Percentiles rank a stretch among this genome's conserved stretches.
phyloP scores from a whole-genome alignment of 169 alveolate species.

The Ichthyophthirius multifiliis region DNA sequence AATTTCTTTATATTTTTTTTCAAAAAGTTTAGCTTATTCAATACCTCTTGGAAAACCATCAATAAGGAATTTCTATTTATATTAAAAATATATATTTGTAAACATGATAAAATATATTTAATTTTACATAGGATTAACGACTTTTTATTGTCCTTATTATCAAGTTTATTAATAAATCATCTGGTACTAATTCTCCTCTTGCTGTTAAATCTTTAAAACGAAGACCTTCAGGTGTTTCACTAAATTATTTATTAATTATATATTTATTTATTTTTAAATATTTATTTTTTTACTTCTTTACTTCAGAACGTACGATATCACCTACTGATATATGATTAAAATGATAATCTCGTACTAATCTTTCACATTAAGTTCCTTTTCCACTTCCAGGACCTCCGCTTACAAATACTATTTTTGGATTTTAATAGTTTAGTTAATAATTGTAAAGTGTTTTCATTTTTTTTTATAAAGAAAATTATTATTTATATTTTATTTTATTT shows the following conservation, averaged over 20 bases:
- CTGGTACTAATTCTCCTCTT: constrained; percentile 40
- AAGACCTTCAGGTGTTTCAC: constrained; percentile 30
- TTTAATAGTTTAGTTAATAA: background rate
- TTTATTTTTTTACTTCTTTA: background rate
- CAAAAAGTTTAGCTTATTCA: constrained; percentile 67
- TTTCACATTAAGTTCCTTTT: constrained; percentile 79
- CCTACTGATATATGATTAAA: constrained; percentile 75
- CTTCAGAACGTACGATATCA: constrained; percentile 62
- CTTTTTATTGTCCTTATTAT: background rate
- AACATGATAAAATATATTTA: too few relatives aligned
- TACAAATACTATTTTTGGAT: background rate
- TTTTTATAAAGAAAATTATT: too few relatives aligned
- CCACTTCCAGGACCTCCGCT: constrained; percentile 84
- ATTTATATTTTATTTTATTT: too few relatives aligned
- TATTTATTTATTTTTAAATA: background rate
- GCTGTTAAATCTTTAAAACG: constrained; percentile 4
- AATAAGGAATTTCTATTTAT: constrained; percentile 46
- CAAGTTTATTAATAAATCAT: constrained; percentile 10
- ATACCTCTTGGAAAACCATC: constrained; percentile 84
- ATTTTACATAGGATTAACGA: background rate
- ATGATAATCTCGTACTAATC: constrained; percentile 66
- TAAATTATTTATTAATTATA: background rate
- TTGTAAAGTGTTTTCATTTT: too few relatives aligned
- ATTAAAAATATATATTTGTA: background rate
- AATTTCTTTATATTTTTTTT: constrained; percentile 47